phyloP scores from a whole-genome alignment of 495 filamentous ascomycete species.

The Apiosordaria backusii region DNA sequence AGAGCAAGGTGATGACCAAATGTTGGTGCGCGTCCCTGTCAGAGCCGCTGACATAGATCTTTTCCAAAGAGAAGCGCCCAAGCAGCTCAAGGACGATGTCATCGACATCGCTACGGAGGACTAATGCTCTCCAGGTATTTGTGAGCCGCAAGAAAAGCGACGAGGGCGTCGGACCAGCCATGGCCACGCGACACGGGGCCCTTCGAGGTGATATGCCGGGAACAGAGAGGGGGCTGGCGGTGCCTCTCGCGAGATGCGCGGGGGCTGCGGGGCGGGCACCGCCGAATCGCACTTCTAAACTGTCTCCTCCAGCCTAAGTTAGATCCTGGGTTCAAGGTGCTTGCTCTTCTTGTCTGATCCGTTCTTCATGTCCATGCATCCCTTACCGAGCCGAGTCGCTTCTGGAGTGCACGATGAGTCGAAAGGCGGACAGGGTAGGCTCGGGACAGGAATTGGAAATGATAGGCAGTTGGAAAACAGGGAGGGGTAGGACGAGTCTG shows the following conservation, averaged over 20 bases:
- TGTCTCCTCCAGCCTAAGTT: background rate
- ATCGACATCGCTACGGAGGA: conserved; percentile 38
- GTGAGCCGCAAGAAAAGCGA: conserved; percentile 35
- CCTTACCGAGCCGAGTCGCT: background rate
- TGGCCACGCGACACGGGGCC: conserved; percentile 13
- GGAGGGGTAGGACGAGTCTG: background rate
- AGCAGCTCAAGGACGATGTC: conserved; percentile 37
- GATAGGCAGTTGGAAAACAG: conserved; percentile 1
- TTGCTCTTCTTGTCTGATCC: background rate
- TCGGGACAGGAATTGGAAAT: background rate
- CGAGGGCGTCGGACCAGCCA: conserved; percentile 33
- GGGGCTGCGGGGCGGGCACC: background rate
- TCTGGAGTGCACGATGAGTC: background rate
- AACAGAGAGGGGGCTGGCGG: background rate
- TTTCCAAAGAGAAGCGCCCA: conserved; percentile 38
- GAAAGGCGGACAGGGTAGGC: background rate
- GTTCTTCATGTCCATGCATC: background rate
- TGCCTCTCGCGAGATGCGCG: background rate
- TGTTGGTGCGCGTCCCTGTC: conserved; percentile 27
- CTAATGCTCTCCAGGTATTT: conserved; percentile 30
- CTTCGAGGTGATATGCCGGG: background rate
- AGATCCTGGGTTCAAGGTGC: background rate
- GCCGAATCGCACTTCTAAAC: background rate
- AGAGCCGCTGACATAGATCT: conserved; percentile 28
- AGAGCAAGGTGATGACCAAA: conserved; percentile 27